Base-by-base conservation (phyloP, 2,329 filamentous ascomycete genomes). In the Aspergillus clavatus region DNA sequence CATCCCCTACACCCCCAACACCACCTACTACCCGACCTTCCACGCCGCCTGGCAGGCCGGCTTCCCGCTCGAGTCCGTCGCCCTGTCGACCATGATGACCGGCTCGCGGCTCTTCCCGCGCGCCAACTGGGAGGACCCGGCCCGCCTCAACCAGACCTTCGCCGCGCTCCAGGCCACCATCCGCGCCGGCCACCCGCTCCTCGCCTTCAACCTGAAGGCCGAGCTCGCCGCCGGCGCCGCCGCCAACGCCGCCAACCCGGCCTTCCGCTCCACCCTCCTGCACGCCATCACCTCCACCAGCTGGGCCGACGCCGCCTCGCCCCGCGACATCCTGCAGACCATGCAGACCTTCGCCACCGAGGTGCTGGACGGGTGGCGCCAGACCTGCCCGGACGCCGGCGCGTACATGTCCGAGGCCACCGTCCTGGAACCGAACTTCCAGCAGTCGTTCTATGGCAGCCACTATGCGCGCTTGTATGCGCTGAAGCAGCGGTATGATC, bases 401-500 rank as follows among this genome's bases (percentile, higher is more conserved):
- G 56, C 55, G 0, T 62, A 62, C 28, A 60, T 61, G 66, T 79
- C 77, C 53, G 77, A 81, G 61, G 75, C 71, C 2, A 69, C 77
- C 55, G 72, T 73, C 39, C 60, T 53, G 23, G 60, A 66, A 45
- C 61, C 63, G 2, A 37, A 59, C 36, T 66, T 61, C 52, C 55
- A 66, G 48, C 47, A 57, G 45, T 49, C 60, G 0, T 66, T 64
- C 44, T 66, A 61, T 18, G 62, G 60, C 5, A 43, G 39, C 0
- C 60, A 62, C 44, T 66, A 66, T 36, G 33, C 33, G 1, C 53
- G 55, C 1, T 42, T 66, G 35, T 57, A 53, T 16, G 31, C 45
- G 11, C 65, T 81, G 23, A 82, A 82, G 70, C 55, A 64, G 26
- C 73, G 69, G 55, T 80, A 73, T 52, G 79, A 82, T 49, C 73